These are phyloP conservation scores for Plenodomus tracheiphilus DNA, from an alignment of 2,329 filamentous ascomycete species.

Conservation along the genomic window DNA sequence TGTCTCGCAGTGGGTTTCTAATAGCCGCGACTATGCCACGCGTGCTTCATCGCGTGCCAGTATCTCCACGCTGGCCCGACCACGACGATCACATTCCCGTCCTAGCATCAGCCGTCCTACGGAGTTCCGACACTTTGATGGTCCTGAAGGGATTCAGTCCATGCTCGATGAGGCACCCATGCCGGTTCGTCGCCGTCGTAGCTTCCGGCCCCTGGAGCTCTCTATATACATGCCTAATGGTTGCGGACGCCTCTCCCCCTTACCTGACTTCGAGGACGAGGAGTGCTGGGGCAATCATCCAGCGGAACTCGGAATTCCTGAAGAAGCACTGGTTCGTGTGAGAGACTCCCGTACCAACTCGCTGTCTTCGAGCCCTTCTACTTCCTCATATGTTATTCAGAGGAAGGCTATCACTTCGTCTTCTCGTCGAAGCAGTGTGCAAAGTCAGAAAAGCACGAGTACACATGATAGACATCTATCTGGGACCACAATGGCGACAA, in stretches of 20 bases:
- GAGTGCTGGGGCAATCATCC: constrained; percentile 30
- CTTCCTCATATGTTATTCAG: constrained; percentile 32
- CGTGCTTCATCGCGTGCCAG: constrained; percentile 42
- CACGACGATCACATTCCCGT: constrained; percentile 37
- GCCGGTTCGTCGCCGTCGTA: constrained; percentile 36
- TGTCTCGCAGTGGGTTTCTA: constrained; percentile 43
- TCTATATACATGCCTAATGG: constrained; percentile 44
- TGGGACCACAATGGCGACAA: constrained; percentile 24
- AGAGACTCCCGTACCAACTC: constrained; percentile 34
- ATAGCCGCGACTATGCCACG: constrained; percentile 38
- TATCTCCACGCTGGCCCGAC: constrained; percentile 34
- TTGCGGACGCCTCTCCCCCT: constrained; percentile 39
- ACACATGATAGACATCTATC: constrained; percentile 26
- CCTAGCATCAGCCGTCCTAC: constrained; percentile 43
- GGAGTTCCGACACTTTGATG: constrained; percentile 42
- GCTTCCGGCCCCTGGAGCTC: constrained; percentile 45
- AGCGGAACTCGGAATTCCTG: constrained; percentile 35
- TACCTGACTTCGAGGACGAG: constrained; percentile 43
- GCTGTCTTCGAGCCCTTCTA: constrained; percentile 29
- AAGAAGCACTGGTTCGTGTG: constrained; percentile 37
- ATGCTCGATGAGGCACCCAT: constrained; percentile 38
- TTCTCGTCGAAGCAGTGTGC: constrained; percentile 34
- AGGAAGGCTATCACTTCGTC: constrained; percentile 38
- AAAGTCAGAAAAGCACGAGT: constrained; percentile 26
- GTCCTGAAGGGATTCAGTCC: constrained; percentile 35